phyloP scores from a whole-genome alignment of 495 filamentous ascomycete genomes.

The Talaromyces thailandensis region DNA sequence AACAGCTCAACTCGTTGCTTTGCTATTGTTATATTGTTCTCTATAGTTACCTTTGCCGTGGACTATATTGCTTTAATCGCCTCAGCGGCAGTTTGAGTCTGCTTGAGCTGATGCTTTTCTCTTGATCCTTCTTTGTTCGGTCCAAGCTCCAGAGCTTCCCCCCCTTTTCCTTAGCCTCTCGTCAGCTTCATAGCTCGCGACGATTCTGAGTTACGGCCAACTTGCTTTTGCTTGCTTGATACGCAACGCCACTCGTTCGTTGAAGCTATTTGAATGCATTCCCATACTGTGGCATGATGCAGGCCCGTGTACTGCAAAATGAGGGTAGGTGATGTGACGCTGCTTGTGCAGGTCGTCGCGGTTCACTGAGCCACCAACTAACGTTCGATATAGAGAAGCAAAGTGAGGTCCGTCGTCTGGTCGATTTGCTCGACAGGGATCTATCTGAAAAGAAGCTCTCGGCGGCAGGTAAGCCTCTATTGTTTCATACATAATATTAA shows the following conservation, averaged over 20 bases:
- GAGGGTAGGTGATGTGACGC: neutral
- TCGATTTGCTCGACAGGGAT: conserved; percentile 51
- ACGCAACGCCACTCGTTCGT: neutral
- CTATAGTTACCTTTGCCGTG: neutral
- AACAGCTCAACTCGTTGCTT: neutral
- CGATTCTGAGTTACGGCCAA: neutral
- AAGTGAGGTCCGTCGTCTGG: conserved; percentile 48
- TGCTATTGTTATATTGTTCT: neutral
- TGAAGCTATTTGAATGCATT: neutral
- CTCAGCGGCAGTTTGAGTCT: neutral
- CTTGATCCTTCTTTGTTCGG: neutral
- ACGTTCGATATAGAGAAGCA: conserved; percentile 45
- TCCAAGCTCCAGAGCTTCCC: neutral
- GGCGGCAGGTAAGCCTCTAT: conserved; percentile 42
- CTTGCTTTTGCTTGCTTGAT: neutral
- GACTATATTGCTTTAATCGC: neutral
- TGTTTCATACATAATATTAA: neutral
- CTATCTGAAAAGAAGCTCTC: conserved; percentile 42
- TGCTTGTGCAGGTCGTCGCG: neutral
- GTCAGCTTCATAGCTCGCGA: neutral
- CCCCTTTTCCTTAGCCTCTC: neutral
- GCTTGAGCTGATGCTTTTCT: neutral
- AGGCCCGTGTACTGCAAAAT: neutral
- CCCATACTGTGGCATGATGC: neutral
- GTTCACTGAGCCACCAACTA: neutral